Evolutionary conservation across 2,329 filamentous ascomycete genomes (phyloP).

Genomic region (Davidsoniella virescens): DNA sequence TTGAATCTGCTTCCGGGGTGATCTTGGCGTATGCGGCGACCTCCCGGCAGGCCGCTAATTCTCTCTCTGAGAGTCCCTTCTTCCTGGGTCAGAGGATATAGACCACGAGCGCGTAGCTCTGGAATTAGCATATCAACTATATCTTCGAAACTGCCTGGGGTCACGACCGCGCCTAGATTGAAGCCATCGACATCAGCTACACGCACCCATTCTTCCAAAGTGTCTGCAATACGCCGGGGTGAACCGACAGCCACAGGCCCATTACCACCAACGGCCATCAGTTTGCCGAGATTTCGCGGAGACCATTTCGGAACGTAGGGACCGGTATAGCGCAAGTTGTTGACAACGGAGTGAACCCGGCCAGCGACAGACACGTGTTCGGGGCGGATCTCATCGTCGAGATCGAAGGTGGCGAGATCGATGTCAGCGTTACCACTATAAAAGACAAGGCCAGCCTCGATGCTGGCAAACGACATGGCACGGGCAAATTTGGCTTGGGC

Average conservation of each 20-base stretch:
- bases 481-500: conserved; percentile 32
- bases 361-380: conserved; percentile 38
- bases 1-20: conserved; percentile 1
- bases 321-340: conserved; percentile 26
- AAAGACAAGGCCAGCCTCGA: conserved; percentile 45
- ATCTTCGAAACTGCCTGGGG: conserved; percentile 48
- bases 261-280: conserved; percentile 20
- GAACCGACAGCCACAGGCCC: conserved; percentile 20
- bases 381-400: conserved; percentile 45
- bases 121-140: conserved; percentile 47
- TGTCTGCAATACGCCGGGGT: conserved; percentile 19
- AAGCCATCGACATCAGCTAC: conserved; percentile 49
- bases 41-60: not conserved
- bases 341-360: conserved; percentile 34
- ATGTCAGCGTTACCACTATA: conserved; percentile 55
- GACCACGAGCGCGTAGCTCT: conserved; percentile 39
- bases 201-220: conserved; percentile 21
- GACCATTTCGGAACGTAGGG: conserved; percentile 19
- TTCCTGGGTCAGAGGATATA: conserved; percentile 25
- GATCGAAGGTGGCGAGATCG: conserved; percentile 41
- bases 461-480: conserved; percentile 35
- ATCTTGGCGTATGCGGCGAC: not conserved
- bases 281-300: conserved; percentile 20
- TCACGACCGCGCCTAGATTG: conserved; percentile 21
- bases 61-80: not conserved